phyloP scores from a whole-genome alignment of 2,329 filamentous ascomycete genomes.

The Phialocephala subalpina region DNA sequence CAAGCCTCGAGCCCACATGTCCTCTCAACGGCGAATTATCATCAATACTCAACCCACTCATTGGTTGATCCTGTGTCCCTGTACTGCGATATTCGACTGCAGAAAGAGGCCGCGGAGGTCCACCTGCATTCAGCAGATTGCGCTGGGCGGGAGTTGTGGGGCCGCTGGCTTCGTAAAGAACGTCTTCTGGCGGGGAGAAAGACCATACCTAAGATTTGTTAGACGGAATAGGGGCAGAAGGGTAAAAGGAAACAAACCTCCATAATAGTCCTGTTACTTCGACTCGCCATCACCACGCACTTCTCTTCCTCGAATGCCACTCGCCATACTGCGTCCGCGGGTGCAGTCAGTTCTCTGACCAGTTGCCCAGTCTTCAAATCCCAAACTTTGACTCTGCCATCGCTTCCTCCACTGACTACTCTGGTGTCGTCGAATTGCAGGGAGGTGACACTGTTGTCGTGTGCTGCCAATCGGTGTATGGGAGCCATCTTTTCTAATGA shows the following conservation, averaged over 20 bases:
- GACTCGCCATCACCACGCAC: conserved; percentile 92
- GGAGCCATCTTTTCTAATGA: conserved; percentile 89
- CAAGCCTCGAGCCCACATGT: not conserved
- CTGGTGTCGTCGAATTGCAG: conserved; percentile 96
- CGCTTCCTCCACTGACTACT: conserved; percentile 94
- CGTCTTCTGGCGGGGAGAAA: conserved; percentile 85
- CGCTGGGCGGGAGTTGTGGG: conserved; percentile 40
- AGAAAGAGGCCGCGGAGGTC: conserved; percentile 40
- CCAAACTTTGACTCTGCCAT: conserved; percentile 99
- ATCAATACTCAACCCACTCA: conserved; percentile 31
- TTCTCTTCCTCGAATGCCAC: conserved; percentile 99
- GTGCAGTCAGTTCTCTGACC: conserved; percentile 88
- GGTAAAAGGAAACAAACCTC: conserved; percentile 69
- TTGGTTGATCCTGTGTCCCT: conserved; percentile 37
- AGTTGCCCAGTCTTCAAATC: conserved; percentile 90
- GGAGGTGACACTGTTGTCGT: conserved; percentile 98
- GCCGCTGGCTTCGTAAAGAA: conserved; percentile 50
- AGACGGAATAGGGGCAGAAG: conserved; percentile 33
- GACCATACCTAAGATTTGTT: conserved; percentile 79
- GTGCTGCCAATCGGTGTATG: conserved; percentile 92
- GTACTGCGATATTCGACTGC: conserved; percentile 41
- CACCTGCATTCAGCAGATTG: conserved; percentile 24
- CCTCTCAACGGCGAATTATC: conserved; percentile 1
- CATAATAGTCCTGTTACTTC: conserved; percentile 90
- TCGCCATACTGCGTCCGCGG: conserved; percentile 95